These are phyloP conservation scores for Tillandsia fasciculata DNA, from an alignment of 176 grass and related monocot genomes.

Conservation along the genomic window DNA sequence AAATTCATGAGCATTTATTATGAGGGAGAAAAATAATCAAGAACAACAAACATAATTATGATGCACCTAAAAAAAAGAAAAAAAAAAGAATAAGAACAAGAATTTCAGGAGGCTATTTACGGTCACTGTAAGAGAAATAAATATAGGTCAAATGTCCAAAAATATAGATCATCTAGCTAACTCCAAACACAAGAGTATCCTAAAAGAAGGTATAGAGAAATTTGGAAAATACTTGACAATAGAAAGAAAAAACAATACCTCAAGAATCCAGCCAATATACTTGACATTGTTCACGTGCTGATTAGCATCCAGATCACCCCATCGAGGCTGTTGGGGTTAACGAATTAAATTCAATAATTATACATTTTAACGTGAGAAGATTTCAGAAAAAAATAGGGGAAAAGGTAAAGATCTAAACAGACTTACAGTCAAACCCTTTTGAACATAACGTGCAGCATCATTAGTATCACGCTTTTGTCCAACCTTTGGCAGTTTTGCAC, in stretches of 20 bases:
- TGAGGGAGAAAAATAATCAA: not conserved
- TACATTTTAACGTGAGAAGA: not conserved
- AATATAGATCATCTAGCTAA: not conserved
- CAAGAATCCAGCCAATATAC: slow-evolving; percentile 83
- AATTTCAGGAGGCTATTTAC: slow-evolving; percentile 5
- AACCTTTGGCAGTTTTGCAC: slow-evolving; percentile 67
- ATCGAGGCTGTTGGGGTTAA: slow-evolving; percentile 44
- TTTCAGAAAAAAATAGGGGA: not conserved
- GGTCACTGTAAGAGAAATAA: slow-evolving; percentile 10
- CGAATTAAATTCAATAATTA: not conserved
- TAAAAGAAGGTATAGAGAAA: not conserved
- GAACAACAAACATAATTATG: slow-evolving; percentile 6
- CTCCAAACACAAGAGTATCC: not conserved
- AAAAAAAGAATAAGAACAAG: not conserved
- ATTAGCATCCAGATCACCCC: slow-evolving; percentile 66
- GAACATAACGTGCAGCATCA: slow-evolving; percentile 54
- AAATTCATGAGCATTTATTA: not conserved
- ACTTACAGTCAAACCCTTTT: slow-evolving; percentile 81
- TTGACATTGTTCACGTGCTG: slow-evolving; percentile 88
- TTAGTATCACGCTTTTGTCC: slow-evolving; percentile 25
- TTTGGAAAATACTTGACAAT: not conserved
- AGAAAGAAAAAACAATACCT: slow-evolving; percentile 28
- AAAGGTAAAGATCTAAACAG: not conserved
- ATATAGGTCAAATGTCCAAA: not conserved
- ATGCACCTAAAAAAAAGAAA: not conserved